phyloP scores from a whole-genome alignment of 768 basidiomycete genomes.

The Tephrocybe sp. region DNA sequence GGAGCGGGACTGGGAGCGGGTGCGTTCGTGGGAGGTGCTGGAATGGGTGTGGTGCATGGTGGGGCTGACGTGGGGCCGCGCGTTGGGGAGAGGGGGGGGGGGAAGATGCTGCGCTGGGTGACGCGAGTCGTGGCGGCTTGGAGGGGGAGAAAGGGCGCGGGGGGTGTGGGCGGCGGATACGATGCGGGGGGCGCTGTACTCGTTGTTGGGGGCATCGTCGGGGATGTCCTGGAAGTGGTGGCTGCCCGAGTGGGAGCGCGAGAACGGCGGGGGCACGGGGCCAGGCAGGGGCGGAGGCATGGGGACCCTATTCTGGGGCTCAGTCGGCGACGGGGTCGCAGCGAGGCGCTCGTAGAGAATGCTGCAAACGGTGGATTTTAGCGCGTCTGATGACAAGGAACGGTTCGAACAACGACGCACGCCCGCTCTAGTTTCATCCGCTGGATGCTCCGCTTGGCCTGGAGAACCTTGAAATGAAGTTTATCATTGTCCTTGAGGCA shows the following conservation, averaged over 20 bases:
- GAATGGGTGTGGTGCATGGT: constrained; percentile 43
- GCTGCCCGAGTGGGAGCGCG: constrained; percentile 33
- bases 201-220: constrained; percentile 33
- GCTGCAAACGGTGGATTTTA: constrained; percentile 27
- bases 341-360: constrained; percentile 80
- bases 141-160: constrained; percentile 40
- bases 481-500: constrained; percentile 80
- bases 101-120: constrained; percentile 51
- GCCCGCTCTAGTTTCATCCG: constrained; percentile 87
- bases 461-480: constrained; percentile 76
- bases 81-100: constrained; percentile 42
- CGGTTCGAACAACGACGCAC: constrained; percentile 55
- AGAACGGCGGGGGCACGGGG: constrained; percentile 33
- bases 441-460: constrained; percentile 81
- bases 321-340: constrained; percentile 56
- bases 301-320: too few relatives aligned
- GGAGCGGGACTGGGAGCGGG: constrained; percentile 51
- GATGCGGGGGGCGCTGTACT: constrained; percentile 51
- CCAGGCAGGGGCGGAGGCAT: constrained; percentile 33
- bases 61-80: constrained; percentile 39
- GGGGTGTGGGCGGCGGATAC: constrained; percentile 36
- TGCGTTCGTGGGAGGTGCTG: constrained; percentile 42
- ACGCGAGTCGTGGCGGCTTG: constrained; percentile 45
- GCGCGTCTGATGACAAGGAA: constrained; percentile 17
- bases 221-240: constrained; percentile 40